Base-by-base conservation (phyloP, 2,329 filamentous ascomycete species). In the Penicillium sp. region DNA sequence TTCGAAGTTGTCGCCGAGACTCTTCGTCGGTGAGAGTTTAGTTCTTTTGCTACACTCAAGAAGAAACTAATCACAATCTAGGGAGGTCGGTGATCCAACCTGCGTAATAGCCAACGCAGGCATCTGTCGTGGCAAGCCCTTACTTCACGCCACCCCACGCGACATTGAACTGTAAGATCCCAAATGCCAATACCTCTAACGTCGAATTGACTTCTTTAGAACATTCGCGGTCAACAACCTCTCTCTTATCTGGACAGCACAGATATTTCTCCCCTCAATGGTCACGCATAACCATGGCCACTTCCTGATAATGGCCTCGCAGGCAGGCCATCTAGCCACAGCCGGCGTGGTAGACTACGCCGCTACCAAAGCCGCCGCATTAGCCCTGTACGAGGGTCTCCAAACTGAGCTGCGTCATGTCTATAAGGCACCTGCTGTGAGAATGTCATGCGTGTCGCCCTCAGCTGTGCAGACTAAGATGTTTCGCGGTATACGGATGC, bases 241-340 rank as follows among this genome's bases (percentile, higher is more conserved):
- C 7, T 26, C 25, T 20, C 26, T 47, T 8, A 47, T 47, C 7
- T 47, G 44, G 51, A 49, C 51, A 8, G 45, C 37, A 14, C 23
- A 54, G 27, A 42, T 35, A 11, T 54, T 54, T 14, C 35, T 54
- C 4, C 51, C 51, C 2, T 18, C 25, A 8, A 54, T 49, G 51
- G 26, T 54, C 2, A 45, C 12, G 6, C n/a, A 43, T 29, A 54
- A 54, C 4, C 51, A 54, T 18, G 51, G 45, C 37, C 51, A 54
- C 23, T 49, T 54, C 44, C 37, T 54, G 6, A 54, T 54, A n/a
- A 54, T 54, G 43, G 45, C 51, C 20, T 54, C 51, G 12, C 51
- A 54, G 23, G 33, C 51, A 33, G 51, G 33, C 2, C 45, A 54
- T 49, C 35, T 54, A 20, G 44, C 51, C 2, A 54, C 51, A 2